These are phyloP conservation scores for Paramecium tetraurelia DNA, from an alignment of 73 alveolate genomes.

Conservation along the genomic window DNA sequence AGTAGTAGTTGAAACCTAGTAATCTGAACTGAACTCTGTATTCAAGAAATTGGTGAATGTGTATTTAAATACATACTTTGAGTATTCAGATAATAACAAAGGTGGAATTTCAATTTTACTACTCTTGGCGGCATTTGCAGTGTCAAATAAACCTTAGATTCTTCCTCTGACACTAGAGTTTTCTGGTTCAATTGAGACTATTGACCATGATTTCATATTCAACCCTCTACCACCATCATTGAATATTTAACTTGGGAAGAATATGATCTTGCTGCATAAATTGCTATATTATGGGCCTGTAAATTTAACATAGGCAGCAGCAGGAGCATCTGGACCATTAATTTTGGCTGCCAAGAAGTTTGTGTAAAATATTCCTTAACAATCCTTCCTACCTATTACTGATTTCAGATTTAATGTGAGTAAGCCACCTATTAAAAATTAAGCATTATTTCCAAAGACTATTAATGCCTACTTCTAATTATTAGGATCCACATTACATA, in stretches of 20 bases:
- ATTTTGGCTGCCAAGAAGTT: background rate
- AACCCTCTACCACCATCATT: conserved; percentile 20
- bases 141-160: background rate
- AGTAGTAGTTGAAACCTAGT: background rate
- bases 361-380: background rate
- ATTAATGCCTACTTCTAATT: background rate
- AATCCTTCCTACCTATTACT: background rate
- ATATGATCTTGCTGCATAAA: background rate
- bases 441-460: background rate
- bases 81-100: background rate
- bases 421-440: background rate
- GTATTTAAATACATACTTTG: background rate
- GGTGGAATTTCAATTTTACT: background rate
- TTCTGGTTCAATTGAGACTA: background rate
- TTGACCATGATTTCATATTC: background rate
- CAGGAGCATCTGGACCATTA: background rate
- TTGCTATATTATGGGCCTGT: background rate
- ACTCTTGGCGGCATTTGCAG: background rate
- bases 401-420: background rate
- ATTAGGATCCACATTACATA: conserved; percentile 8
- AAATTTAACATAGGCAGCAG: background rate
- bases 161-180: background rate
- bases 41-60: background rate
- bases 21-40: background rate
- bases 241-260: background rate